Base-by-base conservation (phyloP, 768 basidiomycete genomes). In the Russula lepida region DNA sequence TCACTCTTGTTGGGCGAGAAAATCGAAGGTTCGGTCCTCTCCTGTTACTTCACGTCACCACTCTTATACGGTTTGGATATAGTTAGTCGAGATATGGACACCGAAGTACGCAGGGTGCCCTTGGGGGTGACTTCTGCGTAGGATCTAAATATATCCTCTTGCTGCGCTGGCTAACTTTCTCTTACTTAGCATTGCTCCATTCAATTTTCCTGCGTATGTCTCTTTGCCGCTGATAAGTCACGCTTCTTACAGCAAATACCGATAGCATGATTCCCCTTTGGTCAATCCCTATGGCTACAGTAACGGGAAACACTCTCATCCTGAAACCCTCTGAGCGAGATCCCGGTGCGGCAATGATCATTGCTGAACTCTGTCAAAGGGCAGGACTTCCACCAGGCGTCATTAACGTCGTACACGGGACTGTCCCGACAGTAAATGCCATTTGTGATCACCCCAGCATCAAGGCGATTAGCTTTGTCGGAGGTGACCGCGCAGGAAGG, bases 71-170 rank as follows among this genome's bases (percentile, higher is more conserved):
- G 27, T 17, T 27, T 30, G 39, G 21, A 37, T 27, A 17, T 12
- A 89, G 89, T 98, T 21, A 89, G 88, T 74, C 92, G 85, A 72
- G 95, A 97, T 71, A 98, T 98, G 95, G 95, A 98, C 70, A 97
- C 95, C 2, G 84, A 90, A 62, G 85, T 88, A 17, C 82, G 94
- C 53, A 83, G 84, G 66, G 73, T 92, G 19, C 92, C 95, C 3
- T 77, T 98, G 6, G 95, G 95, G 56, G 93, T 98, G 33, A 89
- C 87, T 64, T 92, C 87, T 47, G 80, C 81, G 80, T 79, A 57
- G 54, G 65, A 47, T 19, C 12, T 32, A 43, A 27, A 17, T 27
- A 15, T 6, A 21, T 25, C 3, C 21, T 11, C 7, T 33, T 25
- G 49, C 23, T 41, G 6, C 11, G 17, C 33, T 4, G 19, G 44